Evolutionary conservation across 148 eudicot genomes (phyloP).

Genomic region (Vaccinium macrocarpon): DNA sequence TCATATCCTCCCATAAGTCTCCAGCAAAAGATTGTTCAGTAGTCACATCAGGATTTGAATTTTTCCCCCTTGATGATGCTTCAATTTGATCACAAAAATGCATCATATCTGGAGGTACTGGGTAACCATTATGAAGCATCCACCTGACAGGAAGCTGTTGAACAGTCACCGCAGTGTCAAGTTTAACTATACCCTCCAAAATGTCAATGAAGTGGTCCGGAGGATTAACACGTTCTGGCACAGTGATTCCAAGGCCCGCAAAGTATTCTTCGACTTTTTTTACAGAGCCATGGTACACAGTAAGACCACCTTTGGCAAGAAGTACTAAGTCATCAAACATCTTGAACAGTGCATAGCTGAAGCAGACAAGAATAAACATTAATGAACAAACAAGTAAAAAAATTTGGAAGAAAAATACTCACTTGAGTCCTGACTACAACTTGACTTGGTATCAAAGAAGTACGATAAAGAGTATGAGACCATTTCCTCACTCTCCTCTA

Average conservation of each 20-base stretch:
- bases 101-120: constrained; percentile 91
- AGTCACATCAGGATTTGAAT: constrained; percentile 21
- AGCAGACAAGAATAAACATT: constrained; percentile 16
- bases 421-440: not conserved
- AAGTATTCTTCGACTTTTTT: constrained; percentile 91
- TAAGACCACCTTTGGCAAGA: constrained; percentile 94
- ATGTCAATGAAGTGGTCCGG: constrained; percentile 94
- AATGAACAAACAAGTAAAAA: not conserved
- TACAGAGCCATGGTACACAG: constrained; percentile 83
- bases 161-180: constrained; percentile 56
- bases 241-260: constrained; percentile 61
- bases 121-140: constrained; percentile 95
- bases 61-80: constrained; percentile 43
- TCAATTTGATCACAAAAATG: constrained; percentile 63
- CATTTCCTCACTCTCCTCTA: not conserved
- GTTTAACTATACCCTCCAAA: constrained; percentile 76
- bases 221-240: constrained; percentile 89
- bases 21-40: constrained; percentile 40
- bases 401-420: not conserved
- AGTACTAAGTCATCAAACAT: constrained; percentile 97
- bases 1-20: constrained; percentile 46
- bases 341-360: constrained; percentile 79
- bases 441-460: not conserved
- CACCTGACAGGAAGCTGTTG: constrained; percentile 93
- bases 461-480: not conserved